Base-by-base conservation (phyloP, 2,329 filamentous ascomycete species). In the Cryphonectria parasitica region DNA sequence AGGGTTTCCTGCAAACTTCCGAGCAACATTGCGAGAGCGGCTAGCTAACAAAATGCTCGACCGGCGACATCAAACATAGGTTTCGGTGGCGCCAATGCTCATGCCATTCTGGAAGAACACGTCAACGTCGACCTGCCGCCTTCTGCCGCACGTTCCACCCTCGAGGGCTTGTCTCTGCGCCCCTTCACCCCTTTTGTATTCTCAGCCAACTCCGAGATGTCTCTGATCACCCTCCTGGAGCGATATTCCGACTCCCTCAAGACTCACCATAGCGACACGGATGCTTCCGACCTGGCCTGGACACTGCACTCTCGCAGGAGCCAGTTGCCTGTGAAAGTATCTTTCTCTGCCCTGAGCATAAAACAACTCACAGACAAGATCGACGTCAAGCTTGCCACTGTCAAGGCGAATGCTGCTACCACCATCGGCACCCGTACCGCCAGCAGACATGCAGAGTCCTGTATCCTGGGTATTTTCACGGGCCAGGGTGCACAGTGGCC, bases 401-500 rank as follows among this genome's bases (percentile, higher is more conserved):
- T 36, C 15, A 60, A 19, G 17, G 36, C 22, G 31, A 31, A 4
- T 3, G 17, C 31, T 17, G 25, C 34, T 0, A n/a, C 8, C 19
- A 36, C 17, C 0, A 22, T 54, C 36, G 25, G 25, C 64, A 54
- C 22, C 10, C 45, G 25, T 8, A 7, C 17, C 11, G 7, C 45
- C 0, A 19, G 56, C 22, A 66, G n/a, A 52, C 39, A 22, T 39
- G 28, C 15, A 49, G 4, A 31, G 34, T n/a, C 11, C 64, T 11
- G 56, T 17, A 17, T 60, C 56, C 34, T 67, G 2, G 72, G 72
- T 1, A 72, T 80, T 25, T 80, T 80, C 71, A 80, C 79, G 1
- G 79, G 79, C 2, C 79, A 80, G 64, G 79, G 79, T 11, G 78
- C 78, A 0, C 78, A 80, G 66, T 80, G 77, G 77, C 69, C 76